Conservation (phyloP, 768 basidiomycete genomes). For the Dioszegia aurantiaca region DNA sequence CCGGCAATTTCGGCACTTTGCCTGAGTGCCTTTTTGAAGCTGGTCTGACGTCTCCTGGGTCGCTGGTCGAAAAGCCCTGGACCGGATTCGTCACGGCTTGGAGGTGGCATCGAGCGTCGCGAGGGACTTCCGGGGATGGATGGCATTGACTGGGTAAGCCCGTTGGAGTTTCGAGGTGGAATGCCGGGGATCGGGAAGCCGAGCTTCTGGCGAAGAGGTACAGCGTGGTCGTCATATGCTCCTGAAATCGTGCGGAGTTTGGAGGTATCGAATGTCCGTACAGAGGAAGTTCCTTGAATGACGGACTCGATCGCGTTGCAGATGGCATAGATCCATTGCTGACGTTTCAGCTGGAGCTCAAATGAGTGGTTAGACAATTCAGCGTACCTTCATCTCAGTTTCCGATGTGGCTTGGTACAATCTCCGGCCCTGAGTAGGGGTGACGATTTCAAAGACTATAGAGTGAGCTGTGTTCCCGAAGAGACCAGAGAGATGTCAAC, state of each 20-base stretch:
- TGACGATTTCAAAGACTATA: slow-evolving; percentile 51
- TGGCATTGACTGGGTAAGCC: slow-evolving; percentile 2
- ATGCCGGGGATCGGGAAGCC: slow-evolving; percentile 13
- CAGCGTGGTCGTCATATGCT: slow-evolving; percentile 41
- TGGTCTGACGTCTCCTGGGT: slow-evolving; percentile 32
- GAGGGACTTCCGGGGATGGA: slow-evolving; percentile 12
- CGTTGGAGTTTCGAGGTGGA: slow-evolving; percentile 14
- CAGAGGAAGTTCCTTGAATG: slow-evolving; percentile 50
- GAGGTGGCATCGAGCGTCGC: slow-evolving; percentile 25
- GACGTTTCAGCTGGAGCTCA: slow-evolving; percentile 11
- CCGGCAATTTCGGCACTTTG: slow-evolving; percentile 30
- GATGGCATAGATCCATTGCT: slow-evolving; percentile 52
- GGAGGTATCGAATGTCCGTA: slow-evolving; percentile 43
- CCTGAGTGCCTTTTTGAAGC: slow-evolving; percentile 38
- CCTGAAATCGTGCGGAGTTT: slow-evolving; percentile 41
- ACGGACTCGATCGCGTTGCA: slow-evolving; percentile 51
- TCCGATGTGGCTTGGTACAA: slow-evolving; percentile 51
- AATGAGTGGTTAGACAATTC: neutral
- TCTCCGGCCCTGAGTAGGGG: slow-evolving; percentile 45
- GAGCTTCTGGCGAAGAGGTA: slow-evolving; percentile 26
- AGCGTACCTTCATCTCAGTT: slow-evolving; percentile 49
- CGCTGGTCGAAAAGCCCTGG: slow-evolving; percentile 9
- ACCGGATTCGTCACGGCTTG: neutral
- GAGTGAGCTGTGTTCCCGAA: neutral
- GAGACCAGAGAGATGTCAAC: neutral